Conservation (phyloP, 2,329 filamentous ascomycete species). For the Cyclaneusma minus region DNA sequence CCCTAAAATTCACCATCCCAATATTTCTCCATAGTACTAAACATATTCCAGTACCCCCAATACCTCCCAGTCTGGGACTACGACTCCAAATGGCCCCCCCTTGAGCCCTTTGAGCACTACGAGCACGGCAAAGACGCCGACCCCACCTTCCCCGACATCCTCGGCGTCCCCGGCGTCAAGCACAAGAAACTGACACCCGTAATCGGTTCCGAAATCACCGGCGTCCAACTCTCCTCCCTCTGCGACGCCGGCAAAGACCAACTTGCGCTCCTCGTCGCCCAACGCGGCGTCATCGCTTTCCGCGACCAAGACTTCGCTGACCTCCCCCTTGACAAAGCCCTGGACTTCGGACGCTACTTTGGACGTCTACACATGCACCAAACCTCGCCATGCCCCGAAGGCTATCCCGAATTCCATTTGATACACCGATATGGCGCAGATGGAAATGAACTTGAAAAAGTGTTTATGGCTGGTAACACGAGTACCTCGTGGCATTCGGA, state of each 20-base stretch:
- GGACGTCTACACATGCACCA: conserved; percentile 69
- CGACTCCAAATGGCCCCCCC: conserved; percentile 44
- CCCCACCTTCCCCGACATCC: conserved; percentile 47
- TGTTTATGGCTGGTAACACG: conserved; percentile 50
- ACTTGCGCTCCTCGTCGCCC: conserved; percentile 55
- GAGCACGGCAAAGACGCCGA: conserved; percentile 64
- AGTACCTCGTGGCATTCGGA: conserved; percentile 80
- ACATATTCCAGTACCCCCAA: conserved; percentile 37
- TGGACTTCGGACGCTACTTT: conserved; percentile 60
- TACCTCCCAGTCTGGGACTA: conserved; percentile 59
- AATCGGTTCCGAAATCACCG: conserved; percentile 55
- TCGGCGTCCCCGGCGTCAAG: conserved; percentile 31
- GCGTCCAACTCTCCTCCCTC: conserved; percentile 54
- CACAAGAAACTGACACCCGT: conserved; percentile 50
- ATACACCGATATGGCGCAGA: conserved; percentile 53
- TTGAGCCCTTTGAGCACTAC: conserved; percentile 52
- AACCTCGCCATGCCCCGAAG: conserved; percentile 55
- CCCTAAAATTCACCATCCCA: background rate
- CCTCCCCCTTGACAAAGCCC: conserved; percentile 49
- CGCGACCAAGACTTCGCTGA: conserved; percentile 56
- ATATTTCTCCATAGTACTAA: background rate
- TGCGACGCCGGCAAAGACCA: conserved; percentile 57
- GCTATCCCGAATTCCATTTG: conserved; percentile 57
- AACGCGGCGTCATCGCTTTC: conserved; percentile 68
- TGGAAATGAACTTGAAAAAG: conserved; percentile 38